Conservation (phyloP, 2,329 filamentous ascomycete genomes). For the Aspergillus sp. region DNA sequence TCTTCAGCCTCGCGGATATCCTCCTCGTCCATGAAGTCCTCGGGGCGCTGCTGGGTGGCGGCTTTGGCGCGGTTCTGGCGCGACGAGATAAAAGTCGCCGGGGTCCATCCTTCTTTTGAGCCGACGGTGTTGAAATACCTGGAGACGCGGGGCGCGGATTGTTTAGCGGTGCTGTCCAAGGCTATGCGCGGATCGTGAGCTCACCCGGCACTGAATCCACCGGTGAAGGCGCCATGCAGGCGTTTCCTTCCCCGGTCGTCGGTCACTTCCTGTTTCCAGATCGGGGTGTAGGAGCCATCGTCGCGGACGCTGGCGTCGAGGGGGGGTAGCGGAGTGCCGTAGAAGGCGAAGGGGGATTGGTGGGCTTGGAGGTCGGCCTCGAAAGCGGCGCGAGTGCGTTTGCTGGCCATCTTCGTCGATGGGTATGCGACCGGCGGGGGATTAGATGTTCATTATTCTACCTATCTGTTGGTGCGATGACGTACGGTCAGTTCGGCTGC, state of each 20-base stretch:
- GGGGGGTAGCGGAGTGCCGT: conserved; percentile 80
- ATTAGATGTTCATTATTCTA: too few relatives aligned
- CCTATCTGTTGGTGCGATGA: too few relatives aligned
- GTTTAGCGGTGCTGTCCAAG: conserved; percentile 33
- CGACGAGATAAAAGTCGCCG: conserved; percentile 87
- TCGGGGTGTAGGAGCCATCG: conserved; percentile 84
- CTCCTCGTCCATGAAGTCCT: conserved; percentile 98
- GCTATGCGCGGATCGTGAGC: conserved; percentile 35
- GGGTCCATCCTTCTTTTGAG: conserved; percentile 97
- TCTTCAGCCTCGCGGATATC: conserved; percentile 86
- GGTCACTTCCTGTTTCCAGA: conserved; percentile 98
- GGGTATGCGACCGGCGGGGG: neutral
- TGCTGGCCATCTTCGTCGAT: conserved; percentile 62
- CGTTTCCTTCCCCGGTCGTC: conserved; percentile 89
- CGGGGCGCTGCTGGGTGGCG: conserved; percentile 63
- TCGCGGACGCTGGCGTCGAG: conserved; percentile 74
- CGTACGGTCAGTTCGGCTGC: too few relatives aligned
- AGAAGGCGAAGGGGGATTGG: conserved; percentile 72
- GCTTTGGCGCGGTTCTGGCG: conserved; percentile 73
- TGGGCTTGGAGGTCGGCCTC: conserved; percentile 68
- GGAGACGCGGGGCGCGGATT: conserved; percentile 19
- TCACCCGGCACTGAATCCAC: conserved; percentile 93
- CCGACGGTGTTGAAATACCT: conserved; percentile 98
- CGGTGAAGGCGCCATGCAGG: conserved; percentile 93
- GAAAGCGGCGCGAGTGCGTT: conserved; percentile 74